Evolutionary conservation across 345 rosid species (phyloP), one percentile per base, ranked within the genome.

Genomic region (Bruguiera parviflora): DNA sequence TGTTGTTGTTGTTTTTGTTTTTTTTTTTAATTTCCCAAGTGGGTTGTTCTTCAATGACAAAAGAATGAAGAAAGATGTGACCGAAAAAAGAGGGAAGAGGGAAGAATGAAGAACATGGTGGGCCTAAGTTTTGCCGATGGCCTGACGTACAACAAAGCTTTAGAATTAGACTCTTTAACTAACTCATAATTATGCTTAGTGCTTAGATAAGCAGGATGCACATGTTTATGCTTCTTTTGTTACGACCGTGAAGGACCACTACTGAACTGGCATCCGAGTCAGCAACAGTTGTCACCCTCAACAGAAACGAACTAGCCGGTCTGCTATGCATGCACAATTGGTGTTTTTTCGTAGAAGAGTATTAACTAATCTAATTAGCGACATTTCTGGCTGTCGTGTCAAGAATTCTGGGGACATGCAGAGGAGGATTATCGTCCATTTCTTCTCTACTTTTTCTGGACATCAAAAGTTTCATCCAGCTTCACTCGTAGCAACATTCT

Each of bases 101-200:
- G 74, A 43, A 16, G 22, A 73, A 59, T 39, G 70, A 53, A 70
- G 81, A 69, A 78, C 77, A 70, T 75, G 80, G 86, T 76, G 79
- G 87, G 81, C 71, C 80, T 35, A 33, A 3, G 24, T 0, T 61
- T 56, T 78, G 83, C 79, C 72, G 58, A 70, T 35, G 20, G 67
- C 59, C 73, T 70, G 76, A 79, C 63, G 56, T 20, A 29, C 81
- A 81, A 19, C 27, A 31, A 71, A 31, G 63, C 69, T 69, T 77
- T 25, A 29, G 29, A 72, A 77, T 77, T 70, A 75, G 84, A 79
- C 88, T 63, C 77, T 56, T 72, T 77, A 82, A 82, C 85, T 52
- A 73, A 78, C 82, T 81, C 79, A 73, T 81, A 79, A 84, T 82
- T 77, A 79, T 73, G 79, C 53, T 71, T 77, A 60, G 69, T 52